Percentiles rank a stretch among this genome's conserved stretches.
phyloP scores from a whole-genome alignment of 495 filamentous ascomycete genomes.

The Podospora sp. region DNA sequence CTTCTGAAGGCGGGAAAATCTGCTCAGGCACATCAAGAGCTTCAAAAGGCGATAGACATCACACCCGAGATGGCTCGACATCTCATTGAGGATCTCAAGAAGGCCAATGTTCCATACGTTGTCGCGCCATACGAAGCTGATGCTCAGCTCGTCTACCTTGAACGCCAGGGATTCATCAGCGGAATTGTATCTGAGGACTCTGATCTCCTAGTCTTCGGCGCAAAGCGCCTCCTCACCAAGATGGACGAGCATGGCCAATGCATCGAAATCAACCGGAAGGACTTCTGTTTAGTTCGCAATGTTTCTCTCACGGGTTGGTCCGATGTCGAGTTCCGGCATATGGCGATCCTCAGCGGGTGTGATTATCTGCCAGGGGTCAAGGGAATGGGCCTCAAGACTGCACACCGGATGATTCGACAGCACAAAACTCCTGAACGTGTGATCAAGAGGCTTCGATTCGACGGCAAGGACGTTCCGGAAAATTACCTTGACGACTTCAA shows the following conservation, averaged over 20 bases:
- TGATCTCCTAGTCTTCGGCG: slow-evolving; percentile 93
- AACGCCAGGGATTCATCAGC: slow-evolving; percentile 76
- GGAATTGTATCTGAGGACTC: slow-evolving; percentile 97
- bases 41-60: slow-evolving; percentile 96
- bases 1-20: slow-evolving; percentile 76
- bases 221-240: slow-evolving; percentile 87
- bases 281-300: slow-evolving; percentile 86
- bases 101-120: slow-evolving; percentile 76
- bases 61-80: slow-evolving; percentile 93
- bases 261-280: slow-evolving; percentile 82
- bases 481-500: slow-evolving; percentile 77
- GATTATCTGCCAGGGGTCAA: slow-evolving; percentile 87
- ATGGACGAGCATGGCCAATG: slow-evolving; percentile 91
- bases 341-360: slow-evolving; percentile 98
- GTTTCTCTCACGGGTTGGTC: slow-evolving; percentile 90
- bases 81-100: slow-evolving; percentile 89
- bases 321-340: slow-evolving; percentile 84
- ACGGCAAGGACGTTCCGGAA: slow-evolving; percentile 77
- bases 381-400: slow-evolving; percentile 89
- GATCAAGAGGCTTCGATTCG: slow-evolving; percentile 80
- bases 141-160: slow-evolving; percentile 91
- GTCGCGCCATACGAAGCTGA: slow-evolving; percentile 99
- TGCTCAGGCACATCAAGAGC: slow-evolving; percentile 78
- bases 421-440: slow-evolving; percentile 83
- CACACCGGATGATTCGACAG: slow-evolving; percentile 85